Evolutionary conservation across 306 rosid genomes (phyloP).

Genomic region (Glycine tomentella): DNA sequence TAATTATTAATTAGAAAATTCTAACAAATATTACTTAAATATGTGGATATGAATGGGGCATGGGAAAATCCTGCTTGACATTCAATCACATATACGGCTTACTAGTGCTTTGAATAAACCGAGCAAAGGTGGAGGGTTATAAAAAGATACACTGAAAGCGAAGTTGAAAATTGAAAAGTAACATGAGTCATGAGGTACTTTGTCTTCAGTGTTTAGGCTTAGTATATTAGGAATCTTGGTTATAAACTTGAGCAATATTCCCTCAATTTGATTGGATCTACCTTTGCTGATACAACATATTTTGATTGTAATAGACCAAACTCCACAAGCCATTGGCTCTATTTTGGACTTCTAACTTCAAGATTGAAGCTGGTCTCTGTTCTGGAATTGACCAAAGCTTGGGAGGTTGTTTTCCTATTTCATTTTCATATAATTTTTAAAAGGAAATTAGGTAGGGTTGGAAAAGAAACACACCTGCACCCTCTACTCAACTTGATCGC

Average conservation of each 20-base stretch:
- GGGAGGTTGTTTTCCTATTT: slow-evolving; percentile 51
- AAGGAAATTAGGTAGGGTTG: slow-evolving; percentile 50
- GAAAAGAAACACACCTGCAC: slow-evolving; percentile 8
- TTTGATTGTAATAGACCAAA: not conserved
- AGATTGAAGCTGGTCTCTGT: not conserved
- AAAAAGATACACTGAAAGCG: too few species aligned
- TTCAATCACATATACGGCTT: slow-evolving; percentile 8
- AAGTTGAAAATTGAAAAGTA: too few species aligned
- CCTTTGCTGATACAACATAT: slow-evolving; percentile 33
- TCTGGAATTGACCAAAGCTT: slow-evolving; percentile 45
- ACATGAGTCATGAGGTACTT: slow-evolving; percentile 20
- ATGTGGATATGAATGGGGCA: not conserved
- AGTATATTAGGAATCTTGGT: slow-evolving; percentile 33
- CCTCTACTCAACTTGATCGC: slow-evolving; percentile 15
- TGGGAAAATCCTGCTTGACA: not conserved
- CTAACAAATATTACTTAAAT: not conserved
- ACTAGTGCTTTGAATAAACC: slow-evolving; percentile 37
- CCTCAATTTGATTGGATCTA: not conserved
- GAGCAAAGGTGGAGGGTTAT: slow-evolving; percentile 22
- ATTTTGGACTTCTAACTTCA: too few species aligned
- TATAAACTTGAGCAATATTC: not conserved
- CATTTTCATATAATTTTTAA: slow-evolving; percentile 53
- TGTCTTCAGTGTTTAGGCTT: slow-evolving; percentile 47
- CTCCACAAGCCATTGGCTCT: too few species aligned
- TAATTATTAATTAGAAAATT: not conserved